phyloP scores from a whole-genome alignment of 148 eudicot species.

The Cornus kousa region DNA sequence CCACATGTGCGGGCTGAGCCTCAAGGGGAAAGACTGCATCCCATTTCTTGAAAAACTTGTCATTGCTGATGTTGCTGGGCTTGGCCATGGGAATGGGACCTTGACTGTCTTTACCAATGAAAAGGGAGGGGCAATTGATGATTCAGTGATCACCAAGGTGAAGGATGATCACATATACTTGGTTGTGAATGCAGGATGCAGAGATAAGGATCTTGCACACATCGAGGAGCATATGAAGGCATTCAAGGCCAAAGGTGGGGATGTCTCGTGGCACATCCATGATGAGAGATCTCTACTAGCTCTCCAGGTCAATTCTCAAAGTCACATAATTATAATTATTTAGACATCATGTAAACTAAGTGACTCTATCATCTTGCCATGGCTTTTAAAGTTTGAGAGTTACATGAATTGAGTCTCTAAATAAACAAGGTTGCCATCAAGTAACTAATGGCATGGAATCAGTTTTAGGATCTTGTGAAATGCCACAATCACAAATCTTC shows the following conservation, averaged over 20 bases:
- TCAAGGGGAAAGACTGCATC: constrained; percentile 82
- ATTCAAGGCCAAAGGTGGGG: constrained; percentile 89
- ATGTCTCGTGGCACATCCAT: constrained; percentile 96
- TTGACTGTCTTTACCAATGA: constrained; percentile 90
- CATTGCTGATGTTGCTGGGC: constrained; percentile 89
- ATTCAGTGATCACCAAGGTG: constrained; percentile 91
- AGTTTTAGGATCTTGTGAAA: background rate
- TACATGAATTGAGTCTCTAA: background rate
- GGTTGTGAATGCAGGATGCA: constrained; percentile 98
- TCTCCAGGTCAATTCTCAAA: constrained; percentile 61
- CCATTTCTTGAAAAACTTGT: constrained; percentile 92
- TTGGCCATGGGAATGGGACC: constrained; percentile 83
- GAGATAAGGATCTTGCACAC: constrained; percentile 98
- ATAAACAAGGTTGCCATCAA: background rate
- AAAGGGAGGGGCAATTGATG: constrained; percentile 96
- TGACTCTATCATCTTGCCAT: background rate
- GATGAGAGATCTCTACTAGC: constrained; percentile 96
- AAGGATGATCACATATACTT: constrained; percentile 78
- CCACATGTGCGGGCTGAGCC: constrained; percentile 92
- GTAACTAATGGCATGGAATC: background rate
- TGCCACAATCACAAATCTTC: background rate
- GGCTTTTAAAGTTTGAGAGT: background rate
- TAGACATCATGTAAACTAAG: background rate
- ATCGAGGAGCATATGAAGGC: constrained; percentile 95
- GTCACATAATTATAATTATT: background rate